Conservation (phyloP, 1,139 yeast genomes). For the Protomyces lactucae-debilis region DNA sequence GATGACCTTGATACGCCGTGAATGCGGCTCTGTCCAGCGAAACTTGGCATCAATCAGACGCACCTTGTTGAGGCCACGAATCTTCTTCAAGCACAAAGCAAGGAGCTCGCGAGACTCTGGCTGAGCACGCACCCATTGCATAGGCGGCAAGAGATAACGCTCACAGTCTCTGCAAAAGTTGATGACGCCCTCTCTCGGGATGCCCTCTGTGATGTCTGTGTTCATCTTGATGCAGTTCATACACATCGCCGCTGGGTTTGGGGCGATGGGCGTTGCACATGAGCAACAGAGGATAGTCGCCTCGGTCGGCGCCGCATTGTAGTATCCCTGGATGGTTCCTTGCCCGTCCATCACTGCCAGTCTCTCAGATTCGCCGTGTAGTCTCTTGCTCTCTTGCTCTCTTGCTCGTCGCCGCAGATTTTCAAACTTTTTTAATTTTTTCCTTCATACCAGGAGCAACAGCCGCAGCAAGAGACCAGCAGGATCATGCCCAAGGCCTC, state of each 20-base stretch:
- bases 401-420: background rate
- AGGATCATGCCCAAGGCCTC: slow-evolving; percentile 5
- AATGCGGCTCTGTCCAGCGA: slow-evolving; percentile 99
- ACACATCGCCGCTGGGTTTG: slow-evolving; percentile 82
- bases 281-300: slow-evolving; percentile 87
- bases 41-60: slow-evolving; percentile 89
- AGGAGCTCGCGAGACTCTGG: slow-evolving; percentile 87
- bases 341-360: background rate
- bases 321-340: slow-evolving; percentile 19
- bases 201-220: slow-evolving; percentile 91
- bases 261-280: slow-evolving; percentile 97
- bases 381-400: background rate
- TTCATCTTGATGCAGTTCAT: slow-evolving; percentile 93
- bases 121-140: slow-evolving; percentile 86
- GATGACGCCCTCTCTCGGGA: slow-evolving; percentile 88
- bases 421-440: background rate
- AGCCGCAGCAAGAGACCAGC: background rate
- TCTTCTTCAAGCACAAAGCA: slow-evolving; percentile 80
- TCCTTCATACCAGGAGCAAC: background rate
- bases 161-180: slow-evolving; percentile 97
- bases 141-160: slow-evolving; percentile 89
- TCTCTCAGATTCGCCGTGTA: background rate
- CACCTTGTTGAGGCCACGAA: slow-evolving; percentile 82
- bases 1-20: slow-evolving; percentile 85
- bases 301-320: slow-evolving; percentile 27